Evolutionary conservation across 345 rosid genomes (phyloP), one percentile per base, ranked within the genome.

Genomic region (Citropsis articulata): DNA sequence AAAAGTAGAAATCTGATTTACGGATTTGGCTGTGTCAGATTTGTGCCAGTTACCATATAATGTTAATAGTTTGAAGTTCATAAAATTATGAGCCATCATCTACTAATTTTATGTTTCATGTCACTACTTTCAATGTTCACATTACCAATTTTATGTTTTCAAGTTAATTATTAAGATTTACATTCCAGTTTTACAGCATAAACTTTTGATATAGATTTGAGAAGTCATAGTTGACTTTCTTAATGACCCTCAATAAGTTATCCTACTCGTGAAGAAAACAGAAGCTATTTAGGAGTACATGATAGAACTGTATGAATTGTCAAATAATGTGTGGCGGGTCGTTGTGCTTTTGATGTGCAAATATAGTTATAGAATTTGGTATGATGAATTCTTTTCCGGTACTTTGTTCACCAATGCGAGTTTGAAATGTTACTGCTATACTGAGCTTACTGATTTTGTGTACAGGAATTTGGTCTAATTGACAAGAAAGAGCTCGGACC

Each of bases 401-500:
- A 2, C 50, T 13, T 13, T 45, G 50, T 45, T 45, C 14, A 53
- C 21, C 22, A 53, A 5, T 53, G 57, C 22, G 22, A 22, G 25
- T 59, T 59, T 57, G 1, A 59, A 19, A 42, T 59, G 30, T 31
- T 31, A 27, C 21, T 40, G n/a, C 71, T 64, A 14, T 63, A 60
- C 28, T 48, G 40, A 21, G 53, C 62, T 12, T 69, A 66, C 27
- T 80, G 77, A 33, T 55, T 45, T 61, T 53, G 30, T 27, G 66
- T 72, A 83, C 92, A 96, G 99, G 98, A 96, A 82, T 96, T 96
- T 81, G 95, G 93, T 77, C 87, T 96, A 72, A 90, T 96, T 13
- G 99, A 96, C 87, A 96, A 91, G 93, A 93, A 91, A 88, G 99
- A 96, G 87, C 97, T 96, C 2, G 99, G 94, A 2, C 99, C 99